Conservation (phyloP, 768 basidiomycete species). For the Russula sp. region DNA sequence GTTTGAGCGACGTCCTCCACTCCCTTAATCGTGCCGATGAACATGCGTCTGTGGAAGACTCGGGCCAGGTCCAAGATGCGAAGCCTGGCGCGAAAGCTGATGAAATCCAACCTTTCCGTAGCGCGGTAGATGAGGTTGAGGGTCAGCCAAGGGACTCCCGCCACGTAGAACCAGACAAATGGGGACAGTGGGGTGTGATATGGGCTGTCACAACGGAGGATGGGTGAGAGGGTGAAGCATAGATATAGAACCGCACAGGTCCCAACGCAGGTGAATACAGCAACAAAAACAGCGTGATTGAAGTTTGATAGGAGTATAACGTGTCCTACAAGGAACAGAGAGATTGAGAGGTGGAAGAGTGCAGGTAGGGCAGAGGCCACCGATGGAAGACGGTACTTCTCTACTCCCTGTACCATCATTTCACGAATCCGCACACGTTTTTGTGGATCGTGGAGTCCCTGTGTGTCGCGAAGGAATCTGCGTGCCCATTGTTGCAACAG, state of each 20-base stretch:
- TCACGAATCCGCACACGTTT: conserved; percentile 3
- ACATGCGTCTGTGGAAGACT: neutral
- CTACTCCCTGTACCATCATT: neutral
- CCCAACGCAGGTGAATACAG: neutral
- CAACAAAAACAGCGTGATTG: neutral
- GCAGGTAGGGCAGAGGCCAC: neutral
- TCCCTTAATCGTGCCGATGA: neutral
- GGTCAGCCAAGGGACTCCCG: neutral
- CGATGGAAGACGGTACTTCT: neutral
- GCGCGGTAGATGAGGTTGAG: neutral
- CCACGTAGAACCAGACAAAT: neutral
- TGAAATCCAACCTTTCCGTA: neutral
- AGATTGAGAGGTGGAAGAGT: conserved; percentile 6
- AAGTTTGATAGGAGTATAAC: neutral
- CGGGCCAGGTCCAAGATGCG: neutral
- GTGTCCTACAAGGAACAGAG: conserved; percentile 2
- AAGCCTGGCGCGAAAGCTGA: neutral
- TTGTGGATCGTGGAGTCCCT: neutral
- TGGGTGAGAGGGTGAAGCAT: neutral
- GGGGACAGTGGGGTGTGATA: neutral
- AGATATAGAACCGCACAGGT: neutral
- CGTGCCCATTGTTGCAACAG: conserved; percentile 11
- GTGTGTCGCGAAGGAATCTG: neutral
- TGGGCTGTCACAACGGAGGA: neutral
- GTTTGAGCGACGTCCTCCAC: conserved; percentile 1